These are phyloP conservation scores for Coix lacrymajobi DNA, from an alignment of 176 grass and related monocot species.

Conservation along the genomic window DNA sequence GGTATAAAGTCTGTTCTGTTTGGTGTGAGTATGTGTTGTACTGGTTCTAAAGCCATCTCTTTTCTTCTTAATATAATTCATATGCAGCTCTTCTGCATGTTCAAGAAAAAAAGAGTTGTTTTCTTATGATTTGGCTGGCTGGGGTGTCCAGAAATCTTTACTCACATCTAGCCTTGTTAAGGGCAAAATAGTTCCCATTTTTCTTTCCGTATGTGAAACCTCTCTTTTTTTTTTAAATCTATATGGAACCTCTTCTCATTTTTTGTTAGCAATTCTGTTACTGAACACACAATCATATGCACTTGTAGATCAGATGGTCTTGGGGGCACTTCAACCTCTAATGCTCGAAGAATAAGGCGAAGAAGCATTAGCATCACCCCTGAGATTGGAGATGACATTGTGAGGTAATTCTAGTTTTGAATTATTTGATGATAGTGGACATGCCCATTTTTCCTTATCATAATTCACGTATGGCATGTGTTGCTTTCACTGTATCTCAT, in stretches of 20 bases:
- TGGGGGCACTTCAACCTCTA: slow-evolving; percentile 54
- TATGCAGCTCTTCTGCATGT: background rate
- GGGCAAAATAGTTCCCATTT: background rate
- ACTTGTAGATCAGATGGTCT: slow-evolving; percentile 83
- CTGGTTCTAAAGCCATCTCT: background rate
- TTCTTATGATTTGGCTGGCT: background rate
- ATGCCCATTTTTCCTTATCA: background rate
- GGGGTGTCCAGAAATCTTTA: background rate
- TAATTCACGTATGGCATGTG: background rate
- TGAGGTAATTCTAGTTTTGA: slow-evolving; percentile 63
- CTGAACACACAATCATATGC: slow-evolving; percentile 8
- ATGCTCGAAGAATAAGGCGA: slow-evolving; percentile 73
- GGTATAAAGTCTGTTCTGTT: background rate
- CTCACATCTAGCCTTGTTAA: background rate
- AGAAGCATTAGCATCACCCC: slow-evolving; percentile 99
- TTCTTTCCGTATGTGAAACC: background rate
- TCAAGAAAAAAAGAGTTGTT: background rate
- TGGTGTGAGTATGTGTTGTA: background rate
- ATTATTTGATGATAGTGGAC: slow-evolving; percentile 2
- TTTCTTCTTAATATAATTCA: background rate
- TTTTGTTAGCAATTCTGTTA: background rate
- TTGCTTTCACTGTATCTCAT: slow-evolving; percentile 23
- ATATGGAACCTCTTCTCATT: background rate
- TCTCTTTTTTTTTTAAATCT: background rate
- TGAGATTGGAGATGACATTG: slow-evolving; percentile 98